Base-by-base conservation (phyloP, 495 filamentous ascomycete species). In the Aspergillus cavernicola region DNA sequence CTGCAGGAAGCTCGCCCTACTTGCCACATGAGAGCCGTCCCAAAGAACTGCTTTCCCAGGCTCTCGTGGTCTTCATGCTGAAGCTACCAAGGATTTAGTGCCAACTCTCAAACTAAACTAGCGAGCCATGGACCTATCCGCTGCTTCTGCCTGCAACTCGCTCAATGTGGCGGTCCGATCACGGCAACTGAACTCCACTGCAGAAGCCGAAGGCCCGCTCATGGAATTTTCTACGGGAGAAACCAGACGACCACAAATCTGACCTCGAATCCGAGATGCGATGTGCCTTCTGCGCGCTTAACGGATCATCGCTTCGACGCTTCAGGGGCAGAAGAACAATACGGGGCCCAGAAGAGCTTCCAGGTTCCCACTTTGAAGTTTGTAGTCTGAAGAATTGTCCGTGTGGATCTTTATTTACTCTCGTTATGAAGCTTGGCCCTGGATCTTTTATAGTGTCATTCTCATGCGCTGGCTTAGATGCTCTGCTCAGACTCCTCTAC, bases 131-230 rank as follows among this genome's bases (percentile, higher is more conserved):
- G 32, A 38, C 44, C 39, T 41, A 52, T 24, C 40, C 40, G 40
- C 29, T 44, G 20, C 35, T n/a, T n/a, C n/a, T 24, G 7, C 39
- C 56, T 63, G 60, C 60, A 60, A 52, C 60, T 57, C 54, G 57
- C 60, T 52, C 53, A 60, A 63, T 55, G 60, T 60, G 60, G 56
- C 57, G 57, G 52, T 63, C 60, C 60, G 60, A 63, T 63, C 54
- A 63, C 60, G 60, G 60, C 56, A 51, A 20, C 18, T 51, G 16
- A 7, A 28, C 49, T 58, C 57, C 54, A 57, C 60, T 24, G 11
- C 31, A 57, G 53, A 38, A 58, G 57, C 60, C 60, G 57, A 57
- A 56, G 60, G 60, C 54, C 56, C 60, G 57, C 57, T 53, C 60
- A 60, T 63, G 57, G 60, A 63, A 63, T 59, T 51, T 63, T 63